phyloP scores from a whole-genome alignment of 176 grass and related monocot species.

The Zoysia pacifica region DNA sequence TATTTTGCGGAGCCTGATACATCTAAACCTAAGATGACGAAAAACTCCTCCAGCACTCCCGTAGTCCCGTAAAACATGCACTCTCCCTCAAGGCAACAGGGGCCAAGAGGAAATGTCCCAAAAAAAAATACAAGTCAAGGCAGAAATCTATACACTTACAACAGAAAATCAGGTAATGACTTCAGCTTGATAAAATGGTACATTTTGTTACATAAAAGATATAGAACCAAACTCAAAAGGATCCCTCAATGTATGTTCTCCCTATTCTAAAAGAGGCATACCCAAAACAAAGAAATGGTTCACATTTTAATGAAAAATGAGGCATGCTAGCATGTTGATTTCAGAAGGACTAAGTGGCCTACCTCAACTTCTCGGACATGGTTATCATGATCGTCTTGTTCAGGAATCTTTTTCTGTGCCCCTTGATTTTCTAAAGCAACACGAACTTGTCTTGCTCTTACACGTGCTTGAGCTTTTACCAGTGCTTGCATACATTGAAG shows the following conservation, averaged over 20 bases:
- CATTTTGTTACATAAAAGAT: neutral
- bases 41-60: neutral
- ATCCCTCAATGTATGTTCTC: neutral
- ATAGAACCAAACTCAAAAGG: neutral
- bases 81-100: neutral
- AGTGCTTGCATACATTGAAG: slow-evolving; percentile 90
- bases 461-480: slow-evolving; percentile 86
- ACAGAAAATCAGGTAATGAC: neutral
- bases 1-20: neutral
- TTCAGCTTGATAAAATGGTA: slow-evolving; percentile 6
- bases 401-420: slow-evolving; percentile 53
- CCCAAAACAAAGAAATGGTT: neutral
- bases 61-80: neutral
- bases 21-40: neutral
- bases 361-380: slow-evolving; percentile 83
- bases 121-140: neutral
- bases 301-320: neutral
- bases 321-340: slow-evolving; percentile 8
- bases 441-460: slow-evolving; percentile 74
- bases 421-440: slow-evolving; percentile 81
- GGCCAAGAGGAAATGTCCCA: neutral
- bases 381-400: slow-evolving; percentile 53
- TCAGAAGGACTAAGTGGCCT: slow-evolving; percentile 12
- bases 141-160: neutral
- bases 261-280: neutral